phyloP scores from a whole-genome alignment of 345 rosid genomes.

The Cardamine chenopodiifolia region DNA sequence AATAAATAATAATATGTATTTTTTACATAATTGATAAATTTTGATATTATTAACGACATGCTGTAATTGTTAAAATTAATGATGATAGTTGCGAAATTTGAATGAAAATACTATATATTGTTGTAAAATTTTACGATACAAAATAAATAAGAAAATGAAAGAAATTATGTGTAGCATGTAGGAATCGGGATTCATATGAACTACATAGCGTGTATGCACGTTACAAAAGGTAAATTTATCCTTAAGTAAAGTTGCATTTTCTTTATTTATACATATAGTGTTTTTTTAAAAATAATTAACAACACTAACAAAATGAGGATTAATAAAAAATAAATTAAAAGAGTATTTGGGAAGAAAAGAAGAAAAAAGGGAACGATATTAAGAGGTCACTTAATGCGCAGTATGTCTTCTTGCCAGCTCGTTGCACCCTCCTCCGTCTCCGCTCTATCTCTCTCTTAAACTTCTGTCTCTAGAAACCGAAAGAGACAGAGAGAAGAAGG shows the following conservation, averaged over 20 bases:
- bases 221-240: neutral
- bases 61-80: neutral
- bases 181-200: neutral
- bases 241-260: neutral
- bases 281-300: too few species aligned
- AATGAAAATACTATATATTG: neutral
- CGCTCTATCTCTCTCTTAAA: conserved; percentile 19
- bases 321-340: neutral
- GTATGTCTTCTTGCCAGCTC: conserved; percentile 51
- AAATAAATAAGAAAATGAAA: neutral
- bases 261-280: neutral
- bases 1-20: too few species aligned
- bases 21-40: too few species aligned
- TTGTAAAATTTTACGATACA: neutral
- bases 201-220: neutral
- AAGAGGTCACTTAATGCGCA: conserved; percentile 52
- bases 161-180: neutral
- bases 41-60: neutral
- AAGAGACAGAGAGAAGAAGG: neutral
- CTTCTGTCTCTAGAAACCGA: conserved; percentile 29
- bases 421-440: conserved; percentile 28
- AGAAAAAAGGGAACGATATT: neutral
- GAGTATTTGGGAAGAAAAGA: neutral
- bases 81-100: neutral
- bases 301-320: neutral